These are phyloP conservation scores for Cenchrus americanus DNA, from an alignment of 176 grass and related monocot species.

Conservation along the genomic window DNA sequence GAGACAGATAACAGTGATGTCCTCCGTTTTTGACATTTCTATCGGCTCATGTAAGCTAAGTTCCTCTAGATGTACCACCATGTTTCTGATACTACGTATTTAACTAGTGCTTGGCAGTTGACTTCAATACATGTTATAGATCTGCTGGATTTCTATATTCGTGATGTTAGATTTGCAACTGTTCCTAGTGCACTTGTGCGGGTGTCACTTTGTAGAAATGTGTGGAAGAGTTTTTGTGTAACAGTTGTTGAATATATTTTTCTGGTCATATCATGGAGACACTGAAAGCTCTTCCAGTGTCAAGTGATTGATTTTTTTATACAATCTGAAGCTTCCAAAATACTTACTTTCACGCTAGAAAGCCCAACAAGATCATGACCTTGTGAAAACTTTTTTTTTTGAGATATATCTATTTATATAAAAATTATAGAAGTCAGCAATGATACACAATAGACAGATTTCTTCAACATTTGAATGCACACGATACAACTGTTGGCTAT, in stretches of 20 bases:
- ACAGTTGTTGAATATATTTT: slow-evolving; percentile 15
- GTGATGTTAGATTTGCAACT: slow-evolving; percentile 10
- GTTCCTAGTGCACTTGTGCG: neutral
- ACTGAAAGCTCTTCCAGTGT: neutral
- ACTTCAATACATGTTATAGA: slow-evolving; percentile 11
- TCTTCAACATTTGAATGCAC: neutral
- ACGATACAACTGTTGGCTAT: neutral
- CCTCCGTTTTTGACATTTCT: slow-evolving; percentile 3
- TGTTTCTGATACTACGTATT: neutral
- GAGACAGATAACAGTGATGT: neutral
- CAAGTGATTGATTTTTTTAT: neutral
- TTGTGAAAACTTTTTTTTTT: neutral
- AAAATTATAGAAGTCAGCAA: neutral
- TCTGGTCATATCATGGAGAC: neutral
- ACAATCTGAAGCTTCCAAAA: neutral
- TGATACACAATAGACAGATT: neutral
- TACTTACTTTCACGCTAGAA: neutral
- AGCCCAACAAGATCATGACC: neutral
- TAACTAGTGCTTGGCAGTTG: neutral
- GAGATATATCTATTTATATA: neutral
- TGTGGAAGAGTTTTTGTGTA: neutral
- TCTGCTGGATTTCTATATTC: slow-evolving; percentile 14
- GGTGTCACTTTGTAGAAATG: neutral
- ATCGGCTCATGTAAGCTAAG: neutral
- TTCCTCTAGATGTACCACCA: neutral